Conservation (phyloP, 768 basidiomycete species). For the Suillus cothurnatus region DNA sequence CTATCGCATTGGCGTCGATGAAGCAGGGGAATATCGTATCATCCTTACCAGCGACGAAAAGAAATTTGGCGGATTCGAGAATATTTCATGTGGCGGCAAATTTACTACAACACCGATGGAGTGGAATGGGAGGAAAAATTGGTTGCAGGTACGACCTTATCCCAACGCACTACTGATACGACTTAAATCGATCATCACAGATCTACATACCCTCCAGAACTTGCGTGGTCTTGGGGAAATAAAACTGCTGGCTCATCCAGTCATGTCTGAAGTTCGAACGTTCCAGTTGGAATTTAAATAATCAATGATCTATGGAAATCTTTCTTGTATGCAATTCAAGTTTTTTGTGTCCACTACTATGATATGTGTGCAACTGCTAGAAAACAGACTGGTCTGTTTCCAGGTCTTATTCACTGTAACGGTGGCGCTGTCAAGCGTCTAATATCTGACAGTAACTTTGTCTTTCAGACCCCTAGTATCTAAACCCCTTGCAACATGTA, state of each 20-base stretch:
- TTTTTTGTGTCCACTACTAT: neutral
- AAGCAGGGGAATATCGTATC: slow-evolving; percentile 80
- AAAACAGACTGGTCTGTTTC: too few relatives aligned
- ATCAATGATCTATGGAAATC: neutral
- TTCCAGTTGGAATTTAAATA: neutral
- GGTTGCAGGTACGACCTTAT: slow-evolving; percentile 63
- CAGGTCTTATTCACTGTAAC: too few relatives aligned
- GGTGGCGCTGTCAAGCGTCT: too few relatives aligned
- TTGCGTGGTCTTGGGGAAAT: slow-evolving; percentile 32
- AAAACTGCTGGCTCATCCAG: neutral
- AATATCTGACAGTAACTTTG: too few relatives aligned
- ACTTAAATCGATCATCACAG: slow-evolving; percentile 15
- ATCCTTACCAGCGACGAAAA: slow-evolving; percentile 85
- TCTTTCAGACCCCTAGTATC: too few relatives aligned
- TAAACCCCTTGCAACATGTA: too few relatives aligned
- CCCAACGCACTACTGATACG: slow-evolving; percentile 7
- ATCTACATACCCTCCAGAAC: slow-evolving; percentile 35
- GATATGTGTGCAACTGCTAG: too few relatives aligned
- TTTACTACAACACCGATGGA: slow-evolving; percentile 84
- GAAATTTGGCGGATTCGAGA: slow-evolving; percentile 87
- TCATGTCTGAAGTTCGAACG: neutral
- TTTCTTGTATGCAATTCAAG: neutral
- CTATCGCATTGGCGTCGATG: slow-evolving; percentile 91
- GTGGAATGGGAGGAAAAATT: slow-evolving; percentile 95
- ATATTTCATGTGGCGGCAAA: slow-evolving; percentile 61